These are phyloP conservation scores for Rhodomyrtus psidioides DNA, from an alignment of 441 rosid species.

Conservation along the genomic window DNA sequence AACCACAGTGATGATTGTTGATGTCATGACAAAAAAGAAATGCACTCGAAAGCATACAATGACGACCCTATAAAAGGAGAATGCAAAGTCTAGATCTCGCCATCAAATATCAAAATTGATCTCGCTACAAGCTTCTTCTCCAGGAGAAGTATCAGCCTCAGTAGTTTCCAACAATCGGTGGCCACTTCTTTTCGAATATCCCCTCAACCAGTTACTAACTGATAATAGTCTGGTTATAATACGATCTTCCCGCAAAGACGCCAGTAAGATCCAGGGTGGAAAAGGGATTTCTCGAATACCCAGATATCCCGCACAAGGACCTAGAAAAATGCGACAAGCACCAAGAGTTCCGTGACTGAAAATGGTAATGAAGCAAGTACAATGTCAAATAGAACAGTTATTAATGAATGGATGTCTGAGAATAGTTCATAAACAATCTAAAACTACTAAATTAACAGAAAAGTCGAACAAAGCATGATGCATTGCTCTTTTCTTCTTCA, in stretches of 20 bases:
- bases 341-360: neutral
- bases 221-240: neutral
- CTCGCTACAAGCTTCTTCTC: neutral
- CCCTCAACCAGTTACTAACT: neutral
- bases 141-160: neutral
- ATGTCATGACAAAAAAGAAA: neutral
- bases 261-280: constrained; percentile 80
- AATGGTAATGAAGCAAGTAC: neutral
- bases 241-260: constrained; percentile 63
- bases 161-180: neutral
- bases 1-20: neutral
- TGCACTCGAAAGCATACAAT: neutral
- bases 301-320: constrained; percentile 86
- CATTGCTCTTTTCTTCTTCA: neutral
- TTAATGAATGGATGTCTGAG: neutral
- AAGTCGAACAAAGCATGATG: neutral
- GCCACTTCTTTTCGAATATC: neutral
- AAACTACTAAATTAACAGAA: neutral
- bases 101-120: neutral
- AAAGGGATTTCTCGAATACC: constrained; percentile 94
- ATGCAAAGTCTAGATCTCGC: neutral
- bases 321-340: constrained; percentile 22
- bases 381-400: neutral
- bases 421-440: neutral
- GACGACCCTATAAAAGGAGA: neutral